These are phyloP conservation scores for Russula sp. DNA, from an alignment of 768 basidiomycete genomes.

Conservation along the genomic window DNA sequence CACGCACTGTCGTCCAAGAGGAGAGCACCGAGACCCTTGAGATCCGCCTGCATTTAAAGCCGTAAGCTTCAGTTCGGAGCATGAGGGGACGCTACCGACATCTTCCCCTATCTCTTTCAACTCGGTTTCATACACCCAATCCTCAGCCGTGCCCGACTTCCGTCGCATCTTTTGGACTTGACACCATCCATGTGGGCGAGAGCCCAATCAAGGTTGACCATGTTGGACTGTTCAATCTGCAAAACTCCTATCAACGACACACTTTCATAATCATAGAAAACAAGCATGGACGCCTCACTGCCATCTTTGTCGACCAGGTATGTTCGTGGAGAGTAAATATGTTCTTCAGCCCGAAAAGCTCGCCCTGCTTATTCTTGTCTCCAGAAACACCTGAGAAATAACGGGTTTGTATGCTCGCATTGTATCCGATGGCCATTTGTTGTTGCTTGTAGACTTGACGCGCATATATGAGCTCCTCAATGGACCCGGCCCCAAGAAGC, in stretches of 20 bases:
- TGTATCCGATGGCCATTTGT: slow-evolving; percentile 88
- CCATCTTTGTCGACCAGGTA: slow-evolving; percentile 67
- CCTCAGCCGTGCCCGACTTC: slow-evolving; percentile 33
- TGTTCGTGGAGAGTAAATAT: slow-evolving; percentile 77
- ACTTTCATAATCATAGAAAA: not conserved
- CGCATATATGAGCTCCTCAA: slow-evolving; percentile 86
- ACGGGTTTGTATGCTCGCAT: slow-evolving; percentile 78
- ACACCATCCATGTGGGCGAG: slow-evolving; percentile 59
- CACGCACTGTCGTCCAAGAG: slow-evolving; percentile 37
- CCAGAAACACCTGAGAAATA: slow-evolving; percentile 84
- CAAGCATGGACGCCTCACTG: slow-evolving; percentile 45
- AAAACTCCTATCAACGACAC: slow-evolving; percentile 2
- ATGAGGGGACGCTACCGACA: slow-evolving; percentile 1
- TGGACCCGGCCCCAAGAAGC: slow-evolving; percentile 79
- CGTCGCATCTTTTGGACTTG: slow-evolving; percentile 35
- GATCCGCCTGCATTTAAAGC: slow-evolving; percentile 37
- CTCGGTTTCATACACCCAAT: slow-evolving; percentile 48
- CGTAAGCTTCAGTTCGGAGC: not conserved
- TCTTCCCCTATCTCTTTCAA: slow-evolving; percentile 44
- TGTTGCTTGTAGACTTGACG: slow-evolving; percentile 93
- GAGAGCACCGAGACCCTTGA: slow-evolving; percentile 60
- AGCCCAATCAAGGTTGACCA: slow-evolving; percentile 79
- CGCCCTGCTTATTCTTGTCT: slow-evolving; percentile 68
- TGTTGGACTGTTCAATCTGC: slow-evolving; percentile 74
- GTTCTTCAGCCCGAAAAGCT: slow-evolving; percentile 82